These are phyloP conservation scores for Debaryomyces tyrocola DNA, from an alignment of 805 yeast species.

Conservation along the genomic window DNA sequence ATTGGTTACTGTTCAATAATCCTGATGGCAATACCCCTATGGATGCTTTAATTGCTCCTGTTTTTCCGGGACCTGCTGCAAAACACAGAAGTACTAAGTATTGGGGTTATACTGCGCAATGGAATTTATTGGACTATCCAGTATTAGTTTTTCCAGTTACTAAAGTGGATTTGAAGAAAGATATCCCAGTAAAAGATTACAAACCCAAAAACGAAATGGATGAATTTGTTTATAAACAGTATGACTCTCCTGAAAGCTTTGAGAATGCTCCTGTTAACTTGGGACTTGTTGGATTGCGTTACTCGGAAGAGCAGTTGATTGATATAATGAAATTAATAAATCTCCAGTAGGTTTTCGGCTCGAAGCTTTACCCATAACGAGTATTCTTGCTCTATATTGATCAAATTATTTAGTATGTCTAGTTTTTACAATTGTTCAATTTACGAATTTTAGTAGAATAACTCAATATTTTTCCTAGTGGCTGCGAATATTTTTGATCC, in stretches of 20 bases:
- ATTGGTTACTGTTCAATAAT: slow-evolving; percentile 9
- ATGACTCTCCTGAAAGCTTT: slow-evolving; percentile 14
- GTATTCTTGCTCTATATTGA: too few relatives aligned
- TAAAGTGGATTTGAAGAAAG: slow-evolving; percentile 13
- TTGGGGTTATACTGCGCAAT: slow-evolving; percentile 21
- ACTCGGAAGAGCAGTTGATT: slow-evolving; percentile 18
- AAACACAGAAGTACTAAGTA: slow-evolving; percentile 18
- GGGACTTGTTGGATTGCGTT: slow-evolving; percentile 17
- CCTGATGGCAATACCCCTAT: slow-evolving; percentile 6
- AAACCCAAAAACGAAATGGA: slow-evolving; percentile 15
- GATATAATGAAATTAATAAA: background rate
- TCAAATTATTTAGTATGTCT: too few relatives aligned
- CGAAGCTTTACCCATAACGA: too few relatives aligned
- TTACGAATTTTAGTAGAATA: too few relatives aligned
- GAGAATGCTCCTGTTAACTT: slow-evolving; percentile 16
- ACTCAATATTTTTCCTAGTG: too few relatives aligned
- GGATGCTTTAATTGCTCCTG: slow-evolving; percentile 16
- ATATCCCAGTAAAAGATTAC: slow-evolving; percentile 10
- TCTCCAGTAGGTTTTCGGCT: too few relatives aligned
- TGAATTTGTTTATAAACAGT: slow-evolving; percentile 9
- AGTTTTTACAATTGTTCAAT: too few relatives aligned
- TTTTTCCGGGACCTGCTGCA: slow-evolving; percentile 14
- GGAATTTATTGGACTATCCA: slow-evolving; percentile 21
- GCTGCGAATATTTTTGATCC: too few relatives aligned
- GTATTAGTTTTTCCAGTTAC: slow-evolving; percentile 16